Base-by-base conservation (phyloP, 2,329 filamentous ascomycete genomes). In the Claviceps sp. region DNA sequence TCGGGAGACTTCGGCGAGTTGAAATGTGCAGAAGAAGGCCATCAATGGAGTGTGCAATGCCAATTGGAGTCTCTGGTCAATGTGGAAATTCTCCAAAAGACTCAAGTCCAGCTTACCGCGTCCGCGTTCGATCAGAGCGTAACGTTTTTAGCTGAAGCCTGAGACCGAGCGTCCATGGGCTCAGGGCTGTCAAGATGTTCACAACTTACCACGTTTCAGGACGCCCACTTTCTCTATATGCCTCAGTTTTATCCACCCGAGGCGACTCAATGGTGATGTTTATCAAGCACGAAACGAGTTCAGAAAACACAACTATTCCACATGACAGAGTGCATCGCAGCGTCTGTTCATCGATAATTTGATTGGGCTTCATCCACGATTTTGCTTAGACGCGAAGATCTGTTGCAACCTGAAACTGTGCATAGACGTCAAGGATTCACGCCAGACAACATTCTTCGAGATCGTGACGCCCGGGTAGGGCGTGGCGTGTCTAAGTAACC, bases 21-120 rank as follows among this genome's bases (percentile, higher is more conserved):
- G 62, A 95, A 95, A 26, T 26, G 98, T 98, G 54, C 90, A 95
- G 73, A 88, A 95, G 73, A 95, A 90, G 77, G 83, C 87, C 51
- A 91, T 97, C 63, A 89, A 88, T 22, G 22, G 22, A 22, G 22
- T 22, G 3, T 22, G 22, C 22, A 4, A 22, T 19, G 19, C 19
- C 19, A 85, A n/a, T n/a, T 98, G 76, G 98, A 98, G 75, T 97
- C 91, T 47, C 76, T 98, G 59, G 89, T 98, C 69, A 98, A 98
- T 76, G 89, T 89, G 48, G 93, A 98, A 70, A 98, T 98, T 93
- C 96, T 96, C 75, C 95, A 95, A 96, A n/a, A n/a, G n/a, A n/a
- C n/a, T n/a, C n/a, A 95, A 71, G 93, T 98, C 65, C 93, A 98
- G 69, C 75, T 98, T 55, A 19, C 19, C 19, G 19, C 19, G 93